Evolutionary conservation across 805 yeast species (phyloP).

Genomic region (Sungouiozyma intestinalis): DNA sequence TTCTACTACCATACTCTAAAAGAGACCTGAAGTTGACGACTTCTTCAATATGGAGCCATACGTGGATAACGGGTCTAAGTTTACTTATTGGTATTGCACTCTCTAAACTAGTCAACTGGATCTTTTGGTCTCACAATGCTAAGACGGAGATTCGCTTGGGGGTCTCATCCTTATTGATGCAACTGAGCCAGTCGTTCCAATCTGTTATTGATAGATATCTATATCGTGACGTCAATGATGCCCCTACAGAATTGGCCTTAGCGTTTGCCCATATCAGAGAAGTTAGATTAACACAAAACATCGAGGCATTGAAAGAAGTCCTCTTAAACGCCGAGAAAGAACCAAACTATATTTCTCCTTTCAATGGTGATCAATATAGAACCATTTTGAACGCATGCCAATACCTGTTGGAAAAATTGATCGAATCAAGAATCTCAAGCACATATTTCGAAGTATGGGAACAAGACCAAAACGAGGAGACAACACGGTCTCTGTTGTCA

Average conservation of each 20-base stretch:
- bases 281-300: constrained; percentile 36
- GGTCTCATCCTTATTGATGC: constrained; percentile 31
- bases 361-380: constrained; percentile 28
- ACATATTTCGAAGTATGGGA: constrained; percentile 38
- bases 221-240: constrained; percentile 38
- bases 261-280: constrained; percentile 38
- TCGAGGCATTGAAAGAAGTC: constrained; percentile 32
- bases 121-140: constrained; percentile 40
- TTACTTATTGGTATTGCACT: constrained; percentile 31
- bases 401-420: constrained; percentile 31
- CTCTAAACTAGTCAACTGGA: constrained; percentile 34
- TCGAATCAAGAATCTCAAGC: constrained; percentile 43
- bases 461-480: constrained; percentile 30
- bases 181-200: constrained; percentile 38
- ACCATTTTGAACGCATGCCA: constrained; percentile 32
- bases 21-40: constrained; percentile 10
- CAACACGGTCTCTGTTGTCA: constrained; percentile 32
- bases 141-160: constrained; percentile 33
- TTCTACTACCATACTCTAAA: constrained; percentile 26
- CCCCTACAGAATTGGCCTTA: constrained; percentile 36
- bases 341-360: constrained; percentile 28
- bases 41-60: constrained; percentile 26
- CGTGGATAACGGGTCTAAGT: constrained; percentile 34
- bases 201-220: constrained; percentile 38
- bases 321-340: constrained; percentile 30